phyloP scores from a whole-genome alignment of 345 rosid species.

The Camelina laxa region DNA sequence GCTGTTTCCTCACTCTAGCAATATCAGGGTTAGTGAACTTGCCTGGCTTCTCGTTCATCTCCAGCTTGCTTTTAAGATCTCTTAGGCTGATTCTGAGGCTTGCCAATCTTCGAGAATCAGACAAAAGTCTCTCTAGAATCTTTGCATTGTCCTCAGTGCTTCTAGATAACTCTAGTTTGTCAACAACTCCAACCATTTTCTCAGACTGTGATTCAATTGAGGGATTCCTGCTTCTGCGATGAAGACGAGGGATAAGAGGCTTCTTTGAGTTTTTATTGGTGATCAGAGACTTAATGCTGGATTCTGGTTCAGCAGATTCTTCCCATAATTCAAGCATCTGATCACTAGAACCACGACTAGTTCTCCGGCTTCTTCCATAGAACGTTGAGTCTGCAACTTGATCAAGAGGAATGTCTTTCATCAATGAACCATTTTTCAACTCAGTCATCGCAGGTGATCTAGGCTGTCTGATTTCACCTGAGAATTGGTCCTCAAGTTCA shows the following conservation, averaged over 20 bases:
- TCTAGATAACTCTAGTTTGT: slow-evolving; percentile 66
- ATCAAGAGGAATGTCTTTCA: slow-evolving; percentile 93
- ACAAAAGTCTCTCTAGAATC: slow-evolving; percentile 71
- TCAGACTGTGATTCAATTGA: slow-evolving; percentile 61
- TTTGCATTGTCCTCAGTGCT: slow-evolving; percentile 56
- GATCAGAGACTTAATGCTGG: slow-evolving; percentile 41
- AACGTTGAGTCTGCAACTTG: slow-evolving; percentile 68
- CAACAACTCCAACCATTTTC: slow-evolving; percentile 71
- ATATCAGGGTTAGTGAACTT: slow-evolving; percentile 60
- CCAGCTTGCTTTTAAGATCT: slow-evolving; percentile 72
- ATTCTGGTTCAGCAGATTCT: slow-evolving; percentile 54
- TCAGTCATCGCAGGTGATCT: slow-evolving; percentile 52
- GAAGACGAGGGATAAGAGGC: slow-evolving; percentile 36
- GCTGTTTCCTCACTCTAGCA: slow-evolving; percentile 59
- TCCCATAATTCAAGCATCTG: slow-evolving; percentile 74
- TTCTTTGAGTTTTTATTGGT: slow-evolving; percentile 30
- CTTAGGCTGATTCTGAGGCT: slow-evolving; percentile 61
- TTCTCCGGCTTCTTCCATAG: slow-evolving; percentile 58
- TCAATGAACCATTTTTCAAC: slow-evolving; percentile 50
- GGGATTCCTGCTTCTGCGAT: slow-evolving; percentile 42
- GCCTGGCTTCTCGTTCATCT: slow-evolving; percentile 60
- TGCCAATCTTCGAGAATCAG: slow-evolving; percentile 70
- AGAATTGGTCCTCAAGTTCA: slow-evolving; percentile 43
- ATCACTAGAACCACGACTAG: slow-evolving; percentile 49
- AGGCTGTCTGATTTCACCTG: slow-evolving; percentile 47